Conservation (phyloP, 106 monocot species). For the Dendrobium nobile region DNA sequence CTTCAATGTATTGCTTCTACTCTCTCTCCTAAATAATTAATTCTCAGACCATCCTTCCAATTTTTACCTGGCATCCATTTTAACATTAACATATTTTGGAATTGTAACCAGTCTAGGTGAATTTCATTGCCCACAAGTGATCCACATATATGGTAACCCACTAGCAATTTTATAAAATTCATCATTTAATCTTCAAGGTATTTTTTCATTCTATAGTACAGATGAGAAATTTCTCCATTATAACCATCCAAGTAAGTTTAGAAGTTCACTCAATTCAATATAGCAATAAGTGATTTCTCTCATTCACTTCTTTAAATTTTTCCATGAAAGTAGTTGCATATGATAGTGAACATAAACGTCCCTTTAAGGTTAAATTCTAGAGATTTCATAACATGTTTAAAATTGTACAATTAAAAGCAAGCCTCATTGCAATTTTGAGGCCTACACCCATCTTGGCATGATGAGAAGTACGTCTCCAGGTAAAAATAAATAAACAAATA, state of each 20-base stretch:
- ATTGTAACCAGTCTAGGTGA: neutral
- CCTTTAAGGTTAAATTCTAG: too few species aligned
- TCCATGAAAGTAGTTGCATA: neutral
- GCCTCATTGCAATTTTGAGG: too few species aligned
- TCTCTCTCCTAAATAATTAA: neutral
- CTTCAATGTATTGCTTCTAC: neutral
- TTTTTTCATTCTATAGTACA: neutral
- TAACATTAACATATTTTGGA: neutral
- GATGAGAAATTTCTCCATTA: neutral
- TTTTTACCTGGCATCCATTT: too few species aligned
- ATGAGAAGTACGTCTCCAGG: too few species aligned
- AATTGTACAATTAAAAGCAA: too few species aligned
- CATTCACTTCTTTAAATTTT: neutral
- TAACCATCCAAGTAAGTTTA: neutral
- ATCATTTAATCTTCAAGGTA: neutral
- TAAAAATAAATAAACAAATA: too few species aligned
- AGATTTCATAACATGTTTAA: too few species aligned
- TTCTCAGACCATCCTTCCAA: neutral
- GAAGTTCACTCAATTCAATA: neutral
- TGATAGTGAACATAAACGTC: neutral
- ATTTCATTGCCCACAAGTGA: neutral
- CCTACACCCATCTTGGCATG: too few species aligned
- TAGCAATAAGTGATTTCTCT: neutral
- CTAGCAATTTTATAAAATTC: neutral
- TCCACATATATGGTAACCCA: too few species aligned